These are phyloP conservation scores for Boletellus emodensis DNA, from an alignment of 768 basidiomycete species.

Conservation along the genomic window DNA sequence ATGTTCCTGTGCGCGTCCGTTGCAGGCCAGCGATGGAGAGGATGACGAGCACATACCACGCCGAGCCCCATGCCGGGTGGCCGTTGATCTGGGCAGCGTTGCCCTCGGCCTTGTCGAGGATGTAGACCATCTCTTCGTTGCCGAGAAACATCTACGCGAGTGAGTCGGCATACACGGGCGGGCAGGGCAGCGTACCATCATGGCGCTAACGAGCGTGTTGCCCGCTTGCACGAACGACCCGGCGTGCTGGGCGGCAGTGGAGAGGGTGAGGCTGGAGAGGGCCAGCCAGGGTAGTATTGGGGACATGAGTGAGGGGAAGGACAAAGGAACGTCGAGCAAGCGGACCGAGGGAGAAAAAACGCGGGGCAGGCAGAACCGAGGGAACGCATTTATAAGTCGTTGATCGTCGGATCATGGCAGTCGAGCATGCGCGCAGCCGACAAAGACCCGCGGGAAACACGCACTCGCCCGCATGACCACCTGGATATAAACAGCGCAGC, in stretches of 20 bases:
- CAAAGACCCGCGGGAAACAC: too few relatives aligned
- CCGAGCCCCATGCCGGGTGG: conserved; percentile 71
- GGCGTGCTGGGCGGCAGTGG: neutral
- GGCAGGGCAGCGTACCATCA: conserved; percentile 41
- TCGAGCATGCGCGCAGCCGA: too few relatives aligned
- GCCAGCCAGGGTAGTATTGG: neutral
- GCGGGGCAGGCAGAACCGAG: too few relatives aligned
- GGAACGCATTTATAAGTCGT: too few relatives aligned
- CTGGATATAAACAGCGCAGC: too few relatives aligned
- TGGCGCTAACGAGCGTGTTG: conserved; percentile 42
- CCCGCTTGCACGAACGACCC: conserved; percentile 17
- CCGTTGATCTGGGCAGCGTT: conserved; percentile 62
- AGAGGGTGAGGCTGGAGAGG: neutral
- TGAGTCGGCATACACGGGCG: neutral
- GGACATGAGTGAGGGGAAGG: neutral
- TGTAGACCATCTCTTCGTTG: conserved; percentile 76
- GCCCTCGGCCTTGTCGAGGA: conserved; percentile 83
- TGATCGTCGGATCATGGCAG: too few relatives aligned
- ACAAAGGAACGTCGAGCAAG: neutral
- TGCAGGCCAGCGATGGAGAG: too few relatives aligned
- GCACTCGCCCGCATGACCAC: too few relatives aligned
- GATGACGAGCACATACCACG: conserved; percentile 41
- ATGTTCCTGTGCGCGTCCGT: conserved; percentile 16
- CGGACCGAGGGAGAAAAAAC: neutral
- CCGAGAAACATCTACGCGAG: conserved; percentile 67